Evolutionary conservation across 805 yeast genomes (phyloP), one percentile per base, ranked within the genome.

Genomic region (Candida yuanshanica): DNA sequence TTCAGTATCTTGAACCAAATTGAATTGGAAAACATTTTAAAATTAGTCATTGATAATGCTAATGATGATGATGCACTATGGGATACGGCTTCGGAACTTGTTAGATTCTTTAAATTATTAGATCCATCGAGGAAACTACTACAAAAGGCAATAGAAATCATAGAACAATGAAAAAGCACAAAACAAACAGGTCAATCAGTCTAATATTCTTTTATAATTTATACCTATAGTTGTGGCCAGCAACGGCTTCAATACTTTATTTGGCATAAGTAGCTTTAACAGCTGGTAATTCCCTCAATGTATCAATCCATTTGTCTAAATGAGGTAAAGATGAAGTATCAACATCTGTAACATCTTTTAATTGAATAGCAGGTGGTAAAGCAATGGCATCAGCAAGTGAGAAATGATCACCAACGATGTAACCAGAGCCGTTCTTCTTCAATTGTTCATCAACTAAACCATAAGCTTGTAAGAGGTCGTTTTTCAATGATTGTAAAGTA

Each of bases 321-420:
- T 37, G 27, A 24, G 20, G 29, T 3, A 41, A 37, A 21, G 34
- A 25, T 17, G 34, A 20, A 23, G 37, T 41, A 21, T 37, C 44
- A 9, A 29, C 21, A 24, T 34, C 41, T 4, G 34, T n/a, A 12
- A 17, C 33, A 18, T 29, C 36, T 5, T 29, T 36, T 34, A 40
- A 35, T 24, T 25, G 35, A 14, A 39, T 42, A 34, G 53, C 58
- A 37, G 54, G 60, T 7, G 76, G 70, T 37, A 62, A 65, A 5
- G 67, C 55, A 18, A 67, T 63, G 36, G 77, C 54, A 57, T 83
- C 90, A 8, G 85, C 84, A 40, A 75, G 65, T 0, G 80, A 65
- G 36, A 79, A 51, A 43, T 75, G 77, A 46, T 73, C 72, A 33
- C 84, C 83, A 41, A 77, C 82, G 18, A 81, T 60, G 54, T 52